Evolutionary conservation across 768 basidiomycete species (phyloP).

Genomic region (Exidia glandulosa): DNA sequence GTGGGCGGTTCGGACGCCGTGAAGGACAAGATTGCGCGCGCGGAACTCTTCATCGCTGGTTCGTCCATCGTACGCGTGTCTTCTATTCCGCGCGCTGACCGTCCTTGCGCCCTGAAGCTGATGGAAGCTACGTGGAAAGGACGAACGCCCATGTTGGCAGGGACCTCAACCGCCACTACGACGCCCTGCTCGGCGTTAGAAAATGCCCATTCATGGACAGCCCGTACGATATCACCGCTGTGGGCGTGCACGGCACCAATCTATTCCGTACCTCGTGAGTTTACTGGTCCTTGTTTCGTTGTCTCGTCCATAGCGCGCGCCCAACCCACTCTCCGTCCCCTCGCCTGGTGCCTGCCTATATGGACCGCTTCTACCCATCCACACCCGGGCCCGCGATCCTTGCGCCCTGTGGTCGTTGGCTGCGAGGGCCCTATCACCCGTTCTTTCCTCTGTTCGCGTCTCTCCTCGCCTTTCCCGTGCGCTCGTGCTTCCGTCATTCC

Average conservation of each 20-base stretch:
- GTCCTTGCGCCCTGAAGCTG: conserved; percentile 30
- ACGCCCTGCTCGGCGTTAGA: conserved; percentile 55
- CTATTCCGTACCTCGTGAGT: conserved; percentile 72
- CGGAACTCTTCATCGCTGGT: conserved; percentile 9
- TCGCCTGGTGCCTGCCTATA: no score
- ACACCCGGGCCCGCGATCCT: no score
- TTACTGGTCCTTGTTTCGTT: background rate
- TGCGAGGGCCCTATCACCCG: background rate
- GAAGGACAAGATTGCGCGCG: conserved; percentile 4
- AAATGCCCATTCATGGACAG: conserved; percentile 45
- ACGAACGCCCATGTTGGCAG: conserved; percentile 64
- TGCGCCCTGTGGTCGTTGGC: background rate
- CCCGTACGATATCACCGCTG: conserved; percentile 73
- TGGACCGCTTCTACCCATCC: no score
- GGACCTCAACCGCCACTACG: conserved; percentile 67
- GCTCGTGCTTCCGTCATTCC: no score
- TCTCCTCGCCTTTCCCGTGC: no score
- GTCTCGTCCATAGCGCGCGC: background rate
- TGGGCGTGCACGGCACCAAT: conserved; percentile 69
- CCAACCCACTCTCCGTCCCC: background rate
- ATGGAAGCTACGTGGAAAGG: conserved; percentile 72
- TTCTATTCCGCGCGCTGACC: background rate
- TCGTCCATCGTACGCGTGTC: background rate
- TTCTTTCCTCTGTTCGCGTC: no score
- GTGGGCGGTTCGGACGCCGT: no score